A percentile compares a stretch with the other conserved stretches of the same genome.
Evolutionary conservation across 2,329 filamentous ascomycete species (phyloP).

Genomic region (Paecilomyces sp.): DNA sequence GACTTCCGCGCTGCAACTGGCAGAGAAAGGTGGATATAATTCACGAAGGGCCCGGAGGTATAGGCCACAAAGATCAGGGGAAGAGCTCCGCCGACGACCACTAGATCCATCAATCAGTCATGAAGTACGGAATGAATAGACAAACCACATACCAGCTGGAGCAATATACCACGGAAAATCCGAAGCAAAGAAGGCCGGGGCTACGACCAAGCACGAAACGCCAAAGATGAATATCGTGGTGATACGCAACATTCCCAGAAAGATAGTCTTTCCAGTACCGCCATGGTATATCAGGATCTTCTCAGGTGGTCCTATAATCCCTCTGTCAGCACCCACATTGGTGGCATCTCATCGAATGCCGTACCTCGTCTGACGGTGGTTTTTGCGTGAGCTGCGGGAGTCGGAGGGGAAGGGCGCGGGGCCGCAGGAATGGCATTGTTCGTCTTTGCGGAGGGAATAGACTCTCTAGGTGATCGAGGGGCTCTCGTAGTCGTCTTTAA

Average conservation of each 20-base stretch:
- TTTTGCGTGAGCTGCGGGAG: conserved; percentile 15
- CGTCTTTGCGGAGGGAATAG: conserved; percentile 9
- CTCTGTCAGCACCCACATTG: conserved; percentile 1
- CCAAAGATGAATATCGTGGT: conserved; percentile 62
- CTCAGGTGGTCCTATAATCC: conserved; percentile 26
- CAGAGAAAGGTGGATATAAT: conserved; percentile 62
- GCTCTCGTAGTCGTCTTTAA: conserved; percentile 21
- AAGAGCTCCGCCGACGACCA: conserved; percentile 53
- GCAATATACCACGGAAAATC: conserved; percentile 37
- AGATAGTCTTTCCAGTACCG: conserved; percentile 59
- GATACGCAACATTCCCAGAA: conserved; percentile 64
- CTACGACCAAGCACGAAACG: conserved; percentile 58
- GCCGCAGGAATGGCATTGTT: conserved; percentile 12
- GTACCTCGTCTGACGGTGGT: conserved; percentile 22
- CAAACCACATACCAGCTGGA: conserved; percentile 29
- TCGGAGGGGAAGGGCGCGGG: conserved; percentile 7
- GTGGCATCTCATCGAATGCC: not conserved
- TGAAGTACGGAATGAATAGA: not conserved
- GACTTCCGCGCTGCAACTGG: conserved; percentile 59
- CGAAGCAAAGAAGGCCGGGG: conserved; percentile 49
- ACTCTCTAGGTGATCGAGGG: conserved; percentile 15
- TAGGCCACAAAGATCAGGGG: conserved; percentile 60
- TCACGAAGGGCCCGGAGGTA: conserved; percentile 63
- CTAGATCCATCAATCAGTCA: conserved; percentile 29
- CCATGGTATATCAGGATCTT: conserved; percentile 66